Percentiles rank a stretch among this genome's conserved stretches.
phyloP scores from a whole-genome alignment of 768 basidiomycete species.

The Boletus sp. region DNA sequence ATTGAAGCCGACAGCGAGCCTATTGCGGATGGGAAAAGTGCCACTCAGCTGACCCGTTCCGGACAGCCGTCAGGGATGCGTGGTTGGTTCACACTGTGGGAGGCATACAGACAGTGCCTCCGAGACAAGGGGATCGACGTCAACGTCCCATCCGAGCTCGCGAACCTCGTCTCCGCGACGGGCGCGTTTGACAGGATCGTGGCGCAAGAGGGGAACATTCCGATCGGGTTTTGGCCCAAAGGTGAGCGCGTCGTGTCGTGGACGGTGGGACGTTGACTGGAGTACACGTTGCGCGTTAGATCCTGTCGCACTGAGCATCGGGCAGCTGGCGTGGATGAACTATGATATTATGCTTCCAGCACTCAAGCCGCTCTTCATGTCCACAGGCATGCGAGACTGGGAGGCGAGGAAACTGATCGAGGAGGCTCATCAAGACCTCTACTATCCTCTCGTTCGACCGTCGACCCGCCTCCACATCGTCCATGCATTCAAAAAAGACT shows the following conservation, averaged over 20 bases:
- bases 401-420: slow-evolving; percentile 56
- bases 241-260: slow-evolving; percentile 36
- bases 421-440: slow-evolving; percentile 65
- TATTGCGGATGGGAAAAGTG: slow-evolving; percentile 43
- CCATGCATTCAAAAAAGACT: slow-evolving; percentile 43
- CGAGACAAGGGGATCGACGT: slow-evolving; percentile 51
- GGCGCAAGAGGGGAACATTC: slow-evolving; percentile 56
- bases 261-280: slow-evolving; percentile 4
- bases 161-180: slow-evolving; percentile 46
- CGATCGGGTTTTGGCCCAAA: slow-evolving; percentile 68
- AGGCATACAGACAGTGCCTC: slow-evolving; percentile 58
- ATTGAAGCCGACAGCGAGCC: slow-evolving; percentile 62
- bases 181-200: slow-evolving; percentile 57
- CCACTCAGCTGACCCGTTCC: slow-evolving; percentile 34
- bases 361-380: slow-evolving; percentile 57
- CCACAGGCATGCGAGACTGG: slow-evolving; percentile 49
- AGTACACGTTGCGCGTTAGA: slow-evolving; percentile 38
- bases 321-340: slow-evolving; percentile 73
- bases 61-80: slow-evolving; percentile 39
- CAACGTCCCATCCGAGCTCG: slow-evolving; percentile 55
- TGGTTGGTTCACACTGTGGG: slow-evolving; percentile 66
- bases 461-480: slow-evolving; percentile 59
- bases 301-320: slow-evolving; percentile 56
- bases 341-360: slow-evolving; percentile 65
- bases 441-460: slow-evolving; percentile 52